phyloP scores from a whole-genome alignment of 805 yeast genomes.

The Saccharomycopsis synnaedendra region DNA sequence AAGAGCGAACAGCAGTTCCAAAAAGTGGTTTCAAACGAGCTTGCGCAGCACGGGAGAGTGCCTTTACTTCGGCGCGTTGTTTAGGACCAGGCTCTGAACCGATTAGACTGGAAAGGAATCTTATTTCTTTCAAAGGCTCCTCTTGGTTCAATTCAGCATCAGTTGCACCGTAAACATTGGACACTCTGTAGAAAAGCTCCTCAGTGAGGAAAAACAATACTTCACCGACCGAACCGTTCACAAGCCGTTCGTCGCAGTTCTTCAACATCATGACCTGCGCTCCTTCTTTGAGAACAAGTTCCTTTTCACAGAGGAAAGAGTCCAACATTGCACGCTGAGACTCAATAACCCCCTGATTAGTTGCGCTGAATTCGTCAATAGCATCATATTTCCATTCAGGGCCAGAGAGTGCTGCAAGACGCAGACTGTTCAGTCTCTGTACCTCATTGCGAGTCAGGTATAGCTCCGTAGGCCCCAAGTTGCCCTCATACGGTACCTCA shows the following conservation, averaged over 20 bases:
- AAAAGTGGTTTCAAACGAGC: not conserved
- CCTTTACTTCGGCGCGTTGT: not conserved
- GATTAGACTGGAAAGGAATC: conserved; percentile 24
- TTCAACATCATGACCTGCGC: conserved; percentile 94
- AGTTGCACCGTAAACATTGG: conserved; percentile 18
- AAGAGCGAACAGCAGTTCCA: conserved; percentile 18
- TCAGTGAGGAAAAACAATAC: conserved; percentile 33
- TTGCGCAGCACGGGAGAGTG: not conserved
- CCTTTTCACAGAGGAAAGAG: conserved; percentile 58
- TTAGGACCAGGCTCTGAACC: conserved; percentile 10
- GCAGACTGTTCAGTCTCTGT: conserved; percentile 52
- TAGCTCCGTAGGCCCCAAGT: conserved; percentile 79
- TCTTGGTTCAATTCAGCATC: conserved; percentile 18
- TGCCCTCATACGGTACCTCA: conserved; percentile 49
- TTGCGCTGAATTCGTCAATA: conserved; percentile 27
- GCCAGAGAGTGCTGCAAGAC: conserved; percentile 41
- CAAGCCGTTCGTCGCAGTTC: conserved; percentile 64
- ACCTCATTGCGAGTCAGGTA: conserved; percentile 85
- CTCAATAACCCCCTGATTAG: conserved; percentile 16
- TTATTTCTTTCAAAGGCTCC: conserved; percentile 21
- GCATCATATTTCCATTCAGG: conserved; percentile 33
- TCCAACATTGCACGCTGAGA: conserved; percentile 31
- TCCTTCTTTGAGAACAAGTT: conserved; percentile 57
- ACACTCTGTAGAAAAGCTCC: conserved; percentile 18
- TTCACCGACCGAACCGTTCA: conserved; percentile 85